Evolutionary conservation across 495 filamentous ascomycete genomes (phyloP).

Genomic region (Xylaria grammica): DNA sequence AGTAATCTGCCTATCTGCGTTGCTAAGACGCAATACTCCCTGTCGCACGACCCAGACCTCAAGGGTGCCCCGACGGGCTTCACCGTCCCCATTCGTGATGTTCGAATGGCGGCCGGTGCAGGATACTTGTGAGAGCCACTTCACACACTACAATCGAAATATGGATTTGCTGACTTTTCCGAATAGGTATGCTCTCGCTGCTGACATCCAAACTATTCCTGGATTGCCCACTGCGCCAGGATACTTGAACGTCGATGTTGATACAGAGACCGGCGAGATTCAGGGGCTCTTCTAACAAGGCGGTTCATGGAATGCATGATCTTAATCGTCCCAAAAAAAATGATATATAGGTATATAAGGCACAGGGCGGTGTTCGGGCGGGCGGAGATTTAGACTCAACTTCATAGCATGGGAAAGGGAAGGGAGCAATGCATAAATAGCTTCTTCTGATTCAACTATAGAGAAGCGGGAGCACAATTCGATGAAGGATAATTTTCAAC

Average conservation of each 20-base stretch:
- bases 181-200: constrained; percentile 86
- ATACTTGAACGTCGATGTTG: constrained; percentile 95
- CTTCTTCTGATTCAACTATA: constrained; percentile 25
- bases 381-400: constrained; percentile 19
- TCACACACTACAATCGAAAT: neutral
- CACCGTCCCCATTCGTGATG: constrained; percentile 92
- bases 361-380: constrained; percentile 13
- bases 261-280: constrained; percentile 92
- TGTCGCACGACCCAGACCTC: constrained; percentile 89
- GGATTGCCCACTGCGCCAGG: constrained; percentile 94
- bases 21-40: constrained; percentile 97
- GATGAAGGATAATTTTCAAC: neutral
- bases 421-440: constrained; percentile 12
- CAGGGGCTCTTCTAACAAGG: constrained; percentile 86
- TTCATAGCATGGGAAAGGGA: constrained; percentile 11
- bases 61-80: constrained; percentile 98
- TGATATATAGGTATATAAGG: neutral
- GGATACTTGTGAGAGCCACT: constrained; percentile 74
- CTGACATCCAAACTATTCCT: constrained; percentile 98
- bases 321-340: neutral
- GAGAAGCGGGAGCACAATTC: constrained; percentile 14
- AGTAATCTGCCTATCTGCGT: constrained; percentile 93
- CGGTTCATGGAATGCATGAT: neutral
- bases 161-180: constrained; percentile 8
- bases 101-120: constrained; percentile 89